These are phyloP conservation scores for Sporothrix schenckii DNA, from an alignment of 2,329 filamentous ascomycete genomes.

Conservation along the genomic window DNA sequence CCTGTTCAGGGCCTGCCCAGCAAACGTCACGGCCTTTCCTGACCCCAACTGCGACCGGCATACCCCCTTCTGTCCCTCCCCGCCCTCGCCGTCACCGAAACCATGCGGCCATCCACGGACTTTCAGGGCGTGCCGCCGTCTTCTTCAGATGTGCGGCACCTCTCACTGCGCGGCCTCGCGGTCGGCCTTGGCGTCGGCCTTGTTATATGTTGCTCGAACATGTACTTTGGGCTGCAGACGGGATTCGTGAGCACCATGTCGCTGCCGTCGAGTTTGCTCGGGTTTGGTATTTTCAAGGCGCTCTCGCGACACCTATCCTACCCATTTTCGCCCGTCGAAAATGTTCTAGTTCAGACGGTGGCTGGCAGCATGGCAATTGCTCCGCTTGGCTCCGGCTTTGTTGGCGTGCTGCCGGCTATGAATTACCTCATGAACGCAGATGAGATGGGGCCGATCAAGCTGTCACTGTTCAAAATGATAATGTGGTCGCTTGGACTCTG, in stretches of 20 bases:
- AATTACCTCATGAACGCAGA: slow-evolving; percentile 78
- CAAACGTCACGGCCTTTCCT: background rate
- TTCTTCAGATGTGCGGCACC: slow-evolving; percentile 62
- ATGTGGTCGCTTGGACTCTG: slow-evolving; percentile 92
- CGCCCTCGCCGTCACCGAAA: background rate
- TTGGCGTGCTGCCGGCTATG: slow-evolving; percentile 91
- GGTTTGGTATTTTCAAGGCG: slow-evolving; percentile 89
- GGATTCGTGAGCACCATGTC: slow-evolving; percentile 76
- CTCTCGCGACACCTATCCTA: slow-evolving; percentile 71
- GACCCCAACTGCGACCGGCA: slow-evolving; percentile 9
- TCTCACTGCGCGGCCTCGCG: slow-evolving; percentile 78
- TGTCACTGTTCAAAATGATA: slow-evolving; percentile 76
- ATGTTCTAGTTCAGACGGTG: slow-evolving; percentile 94
- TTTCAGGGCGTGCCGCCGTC: slow-evolving; percentile 28
- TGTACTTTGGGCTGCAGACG: slow-evolving; percentile 83
- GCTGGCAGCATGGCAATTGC: slow-evolving; percentile 95
- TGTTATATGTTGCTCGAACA: slow-evolving; percentile 94
- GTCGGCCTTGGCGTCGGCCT: slow-evolving; percentile 84
- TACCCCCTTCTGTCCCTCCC: background rate
- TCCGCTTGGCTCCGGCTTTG: slow-evolving; percentile 93
- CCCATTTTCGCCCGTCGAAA: slow-evolving; percentile 92
- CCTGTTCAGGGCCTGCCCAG: background rate
- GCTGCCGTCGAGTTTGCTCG: slow-evolving; percentile 92
- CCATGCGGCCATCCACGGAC: slow-evolving; percentile 29
- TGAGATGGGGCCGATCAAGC: slow-evolving; percentile 74